These are phyloP conservation scores for Paracoccidioides lutzii DNA, from an alignment of 2,329 filamentous ascomycete genomes.

Conservation along the genomic window DNA sequence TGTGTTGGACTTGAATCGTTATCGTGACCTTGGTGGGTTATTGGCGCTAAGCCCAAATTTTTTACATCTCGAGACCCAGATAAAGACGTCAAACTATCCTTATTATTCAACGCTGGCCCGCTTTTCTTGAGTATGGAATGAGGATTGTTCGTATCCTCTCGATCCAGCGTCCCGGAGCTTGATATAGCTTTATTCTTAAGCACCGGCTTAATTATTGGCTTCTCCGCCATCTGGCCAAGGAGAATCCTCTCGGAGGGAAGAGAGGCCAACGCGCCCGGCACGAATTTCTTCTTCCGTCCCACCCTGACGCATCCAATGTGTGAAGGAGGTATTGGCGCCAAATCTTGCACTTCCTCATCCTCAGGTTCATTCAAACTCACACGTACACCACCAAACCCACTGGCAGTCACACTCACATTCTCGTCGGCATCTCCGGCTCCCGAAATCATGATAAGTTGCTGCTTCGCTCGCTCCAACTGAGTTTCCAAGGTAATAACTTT, in stretches of 20 bases:
- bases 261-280: constrained; percentile 31
- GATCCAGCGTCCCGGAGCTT: neutral
- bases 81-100: neutral
- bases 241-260: constrained; percentile 36
- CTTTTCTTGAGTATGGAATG: neutral
- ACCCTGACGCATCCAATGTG: constrained; percentile 12
- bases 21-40: too few species aligned
- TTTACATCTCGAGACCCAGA: neutral
- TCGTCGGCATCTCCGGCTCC: constrained; percentile 13
- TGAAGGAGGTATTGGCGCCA: constrained; percentile 13
- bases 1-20: too few species aligned
- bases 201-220: neutral
- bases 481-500: constrained; percentile 48
- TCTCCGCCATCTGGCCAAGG: constrained; percentile 18
- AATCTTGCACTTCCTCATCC: constrained; percentile 16
- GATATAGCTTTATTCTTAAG: neutral
- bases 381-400: neutral
- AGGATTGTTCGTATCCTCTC: neutral
- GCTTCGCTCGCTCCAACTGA: constrained; percentile 43
- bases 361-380: neutral
- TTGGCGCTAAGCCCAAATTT: neutral
- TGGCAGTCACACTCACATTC: neutral
- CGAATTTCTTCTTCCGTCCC: constrained; percentile 23
- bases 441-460: constrained; percentile 40
- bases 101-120: neutral